Base-by-base conservation (phyloP, 306 rosid species). In the Sophora flavescens region DNA sequence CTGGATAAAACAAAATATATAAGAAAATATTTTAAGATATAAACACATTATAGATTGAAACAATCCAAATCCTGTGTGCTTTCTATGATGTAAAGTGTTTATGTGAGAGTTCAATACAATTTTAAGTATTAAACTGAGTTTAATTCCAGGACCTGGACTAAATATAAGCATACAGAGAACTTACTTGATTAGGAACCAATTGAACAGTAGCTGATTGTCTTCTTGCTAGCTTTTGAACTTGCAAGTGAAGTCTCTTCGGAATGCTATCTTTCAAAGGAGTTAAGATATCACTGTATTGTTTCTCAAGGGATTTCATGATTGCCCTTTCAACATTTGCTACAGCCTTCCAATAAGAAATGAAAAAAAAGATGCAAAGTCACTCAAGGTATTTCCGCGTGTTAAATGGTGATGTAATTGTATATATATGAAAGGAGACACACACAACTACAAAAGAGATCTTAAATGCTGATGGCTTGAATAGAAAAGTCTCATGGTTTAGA, bases 181-280 rank as follows among this genome's bases (percentile, higher is more conserved):
- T 84, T 77, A 90, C 98, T 78, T 95, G 98, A 84, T 83, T 85
- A 72, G 98, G 98, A 78, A 89, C 90, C 50, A 82, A 54, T 62
- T 85, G 92, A 44, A 83, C 90, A 28, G 89, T 22, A 81, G 81
- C 39, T 73, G 98, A 88, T 80, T 95, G 98, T 78, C 98, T 88
- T 87, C 98, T 92, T 87, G 98, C 96, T 67, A 95, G 88, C 88
- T 92, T 95, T 85, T 95, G 98, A 63, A 95, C 97, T 80, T 95
- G 98, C 91, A 90, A 83, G 81, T 92, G 94, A 76, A 95, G 89
- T 81, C 93, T 90, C 91, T 92, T 90, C 6, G 88, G 98, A 63
- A 95, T 95, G 80, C 89, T 92, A 83, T 95, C 97, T 88, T 92
- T 95, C 86, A 92, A 62, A 80, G 98, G 98, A 41, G 96, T 92